A percentile compares a stretch with the other conserved stretches of the same genome.
Evolutionary conservation across 148 eudicot genomes (phyloP).

Genomic region (Heliamphora exappendiculata): DNA sequence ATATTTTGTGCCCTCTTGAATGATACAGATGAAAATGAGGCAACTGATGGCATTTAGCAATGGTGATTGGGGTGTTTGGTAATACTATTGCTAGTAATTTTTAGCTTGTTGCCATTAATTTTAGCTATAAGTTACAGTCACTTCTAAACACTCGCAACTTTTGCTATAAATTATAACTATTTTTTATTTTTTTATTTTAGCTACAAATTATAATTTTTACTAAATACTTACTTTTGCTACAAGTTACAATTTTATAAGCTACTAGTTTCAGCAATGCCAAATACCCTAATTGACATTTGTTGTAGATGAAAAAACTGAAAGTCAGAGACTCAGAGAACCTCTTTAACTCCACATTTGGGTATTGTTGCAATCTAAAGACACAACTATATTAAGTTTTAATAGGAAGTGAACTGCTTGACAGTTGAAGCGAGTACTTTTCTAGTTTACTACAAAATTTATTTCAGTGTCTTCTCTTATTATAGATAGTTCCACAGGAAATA

Average conservation of each 20-base stretch:
- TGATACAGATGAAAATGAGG: background rate
- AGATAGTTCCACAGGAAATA: background rate
- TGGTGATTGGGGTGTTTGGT: background rate
- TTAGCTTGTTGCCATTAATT: no score
- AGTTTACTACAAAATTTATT: background rate
- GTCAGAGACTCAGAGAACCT: background rate
- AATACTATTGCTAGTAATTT: no score
- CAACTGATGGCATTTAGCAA: background rate
- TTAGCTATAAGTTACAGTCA: no score
- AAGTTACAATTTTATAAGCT: no score
- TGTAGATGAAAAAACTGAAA: background rate
- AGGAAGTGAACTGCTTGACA: background rate
- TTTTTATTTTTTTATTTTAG: no score
- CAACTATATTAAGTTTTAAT: background rate
- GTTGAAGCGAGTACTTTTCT: background rate
- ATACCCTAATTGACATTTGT: background rate
- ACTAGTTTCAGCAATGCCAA: no score
- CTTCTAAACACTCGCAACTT: no score
- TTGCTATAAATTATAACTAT: no score
- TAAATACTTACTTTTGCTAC: no score
- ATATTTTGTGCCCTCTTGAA: background rate
- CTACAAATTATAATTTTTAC: no score
- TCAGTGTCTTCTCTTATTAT: background rate
- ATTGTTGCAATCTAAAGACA: background rate
- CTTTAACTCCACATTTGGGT: background rate